A percentile compares a stretch with the other conserved stretches of the same genome.
phyloP scores from a whole-genome alignment of 805 yeast species.

The Nakazawaea ambrosiae region DNA sequence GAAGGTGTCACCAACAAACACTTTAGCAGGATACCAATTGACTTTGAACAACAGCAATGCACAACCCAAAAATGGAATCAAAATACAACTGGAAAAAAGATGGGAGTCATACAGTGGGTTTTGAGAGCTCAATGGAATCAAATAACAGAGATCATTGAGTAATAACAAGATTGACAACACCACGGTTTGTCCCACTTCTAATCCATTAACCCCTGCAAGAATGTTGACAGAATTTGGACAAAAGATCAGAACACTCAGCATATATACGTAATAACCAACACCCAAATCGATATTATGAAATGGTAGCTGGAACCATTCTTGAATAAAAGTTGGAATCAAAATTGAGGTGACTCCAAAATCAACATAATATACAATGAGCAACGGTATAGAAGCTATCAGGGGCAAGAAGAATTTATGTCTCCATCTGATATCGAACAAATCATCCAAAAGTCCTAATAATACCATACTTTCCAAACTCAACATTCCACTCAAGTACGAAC shows the following conservation, averaged over 20 bases:
- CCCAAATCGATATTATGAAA: slow-evolving; percentile 64
- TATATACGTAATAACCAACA: slow-evolving; percentile 71
- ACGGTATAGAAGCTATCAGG: slow-evolving; percentile 88
- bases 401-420: slow-evolving; percentile 95
- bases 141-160: slow-evolving; percentile 69
- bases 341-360: slow-evolving; percentile 91
- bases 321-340: slow-evolving; percentile 67
- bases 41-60: slow-evolving; percentile 65
- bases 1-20: slow-evolving; percentile 96
- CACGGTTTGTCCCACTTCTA: slow-evolving; percentile 92
- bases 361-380: slow-evolving; percentile 83
- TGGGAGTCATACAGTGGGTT: slow-evolving; percentile 71
- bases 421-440: slow-evolving; percentile 94
- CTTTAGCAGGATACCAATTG: slow-evolving; percentile 89
- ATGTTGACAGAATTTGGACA: slow-evolving; percentile 96
- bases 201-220: slow-evolving; percentile 92
- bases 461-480: slow-evolving; percentile 79
- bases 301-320: slow-evolving; percentile 29
- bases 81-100: slow-evolving; percentile 66
- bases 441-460: slow-evolving; percentile 86
- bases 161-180: slow-evolving; percentile 67
- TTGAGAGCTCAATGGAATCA: slow-evolving; percentile 33
- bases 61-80: slow-evolving; percentile 85
- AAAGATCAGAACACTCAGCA: slow-evolving; percentile 88
- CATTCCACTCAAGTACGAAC: slow-evolving; percentile 81